These are phyloP conservation scores for Waltiozyma sp. DNA, from an alignment of 1,139 yeast genomes.

Conservation along the genomic window DNA sequence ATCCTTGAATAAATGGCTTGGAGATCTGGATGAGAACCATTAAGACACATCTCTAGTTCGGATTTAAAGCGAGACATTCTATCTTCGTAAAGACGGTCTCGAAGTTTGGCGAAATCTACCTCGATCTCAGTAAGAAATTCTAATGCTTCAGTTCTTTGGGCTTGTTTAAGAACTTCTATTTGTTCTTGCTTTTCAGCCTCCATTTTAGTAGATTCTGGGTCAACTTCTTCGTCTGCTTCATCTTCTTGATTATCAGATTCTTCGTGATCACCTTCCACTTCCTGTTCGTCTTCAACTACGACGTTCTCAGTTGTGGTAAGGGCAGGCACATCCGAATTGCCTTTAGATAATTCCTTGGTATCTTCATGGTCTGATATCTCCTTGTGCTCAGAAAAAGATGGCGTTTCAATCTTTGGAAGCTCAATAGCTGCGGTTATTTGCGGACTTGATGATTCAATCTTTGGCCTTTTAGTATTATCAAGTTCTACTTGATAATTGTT, in stretches of 20 bases:
- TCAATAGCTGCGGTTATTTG: no score
- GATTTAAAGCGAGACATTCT: conserved; percentile 66
- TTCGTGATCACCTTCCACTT: conserved; percentile 9
- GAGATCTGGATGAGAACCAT: conserved; percentile 86
- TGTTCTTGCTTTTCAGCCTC: conserved; percentile 29
- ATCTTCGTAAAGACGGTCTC: conserved; percentile 69
- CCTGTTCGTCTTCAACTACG: conserved; percentile 4
- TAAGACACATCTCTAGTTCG: conserved; percentile 77
- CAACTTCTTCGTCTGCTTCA: conserved; percentile 9
- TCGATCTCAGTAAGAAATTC: conserved; percentile 68
- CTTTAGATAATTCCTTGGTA: neutral
- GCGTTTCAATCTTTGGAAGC: conserved; percentile 1
- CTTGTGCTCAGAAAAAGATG: no score
- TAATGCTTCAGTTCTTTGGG: conserved; percentile 48
- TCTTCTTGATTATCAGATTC: conserved; percentile 18
- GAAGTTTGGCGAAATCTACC: conserved; percentile 69
- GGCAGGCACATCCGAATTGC: neutral
- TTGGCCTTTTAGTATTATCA: no score
- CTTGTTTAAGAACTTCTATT: conserved; percentile 36
- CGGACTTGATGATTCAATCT: no score
- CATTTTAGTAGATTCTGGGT: conserved; percentile 10
- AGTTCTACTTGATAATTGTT: no score
- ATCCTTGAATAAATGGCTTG: conserved; percentile 57
- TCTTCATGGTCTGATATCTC: neutral
- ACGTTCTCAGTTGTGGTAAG: conserved; percentile 1